Base-by-base conservation (phyloP, 306 rosid genomes). In the Glycine latifolia region DNA sequence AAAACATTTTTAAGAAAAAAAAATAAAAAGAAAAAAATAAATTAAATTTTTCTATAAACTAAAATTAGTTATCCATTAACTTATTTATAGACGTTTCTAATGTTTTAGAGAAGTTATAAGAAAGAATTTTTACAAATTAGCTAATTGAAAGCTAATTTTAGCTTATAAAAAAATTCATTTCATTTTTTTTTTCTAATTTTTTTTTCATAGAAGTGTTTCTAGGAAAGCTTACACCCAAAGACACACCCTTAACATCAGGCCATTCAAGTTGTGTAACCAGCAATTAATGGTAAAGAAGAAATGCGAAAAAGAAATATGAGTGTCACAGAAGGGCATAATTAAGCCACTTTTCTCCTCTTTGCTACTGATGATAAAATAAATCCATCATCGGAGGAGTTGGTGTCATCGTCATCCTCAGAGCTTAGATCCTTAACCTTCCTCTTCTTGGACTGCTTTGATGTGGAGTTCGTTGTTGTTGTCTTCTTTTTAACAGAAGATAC, bases 371-470 rank as follows among this genome's bases (percentile, higher is more conserved):
- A 9, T 69, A 76, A 9, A 66, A 76, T 74, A 84, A 83, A 62
- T 60, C 84, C 89, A 7, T 89, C 92, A 10, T 86, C 97, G 2
- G 87, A 79, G 6, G 88, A 81, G 8, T 87, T 93, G 14, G 63
- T 79, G 20, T 75, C 89, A 1, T 90, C 78, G 3, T 88, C 92
- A 10, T 74, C 87, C 65, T 80, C 90, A 1, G 95, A 88, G 84
- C 86, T 89, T 44, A 4, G 60, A 69, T 73, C 76, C 60, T 82
- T 81, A 17, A 41, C 11, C 84, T 87, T 94, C 73, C 85, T 88
- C 87, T 92, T 94, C 81, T 87, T 94, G 31, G 86, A 71, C 84
- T 54, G 90, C 61, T 85, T 92, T 3, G 79, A 10, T n/a, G 87
- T 61, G 11, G 93, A 79, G 67, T 37, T 88, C 0, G 55, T 16